Percentiles rank a stretch among this genome's conserved stretches.
Evolutionary conservation across 495 filamentous ascomycete genomes (phyloP).

Genomic region (Aspergillus sclerotioniger): DNA sequence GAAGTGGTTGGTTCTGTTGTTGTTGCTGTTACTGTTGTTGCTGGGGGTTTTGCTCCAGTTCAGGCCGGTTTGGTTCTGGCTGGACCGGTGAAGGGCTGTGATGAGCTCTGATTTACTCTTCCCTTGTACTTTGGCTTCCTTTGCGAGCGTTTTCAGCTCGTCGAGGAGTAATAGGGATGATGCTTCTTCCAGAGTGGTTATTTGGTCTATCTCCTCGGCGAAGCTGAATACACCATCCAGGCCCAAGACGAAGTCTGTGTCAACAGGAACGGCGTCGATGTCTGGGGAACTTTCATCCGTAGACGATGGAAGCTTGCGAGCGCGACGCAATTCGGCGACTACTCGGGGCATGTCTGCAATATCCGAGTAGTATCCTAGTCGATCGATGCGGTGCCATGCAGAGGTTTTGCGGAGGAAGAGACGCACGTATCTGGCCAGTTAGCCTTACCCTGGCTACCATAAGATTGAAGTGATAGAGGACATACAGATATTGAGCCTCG

Average conservation of each 20-base stretch:
- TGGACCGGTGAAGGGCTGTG: slow-evolving; percentile 65
- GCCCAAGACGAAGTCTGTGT: slow-evolving; percentile 41
- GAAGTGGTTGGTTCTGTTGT: slow-evolving; percentile 60
- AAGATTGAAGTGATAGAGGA: slow-evolving; percentile 13
- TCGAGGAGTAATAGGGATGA: slow-evolving; percentile 77
- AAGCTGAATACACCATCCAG: slow-evolving; percentile 63
- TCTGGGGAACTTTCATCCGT: slow-evolving; percentile 46
- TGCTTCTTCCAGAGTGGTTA: slow-evolving; percentile 81
- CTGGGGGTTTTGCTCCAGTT: slow-evolving; percentile 55
- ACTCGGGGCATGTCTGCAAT: slow-evolving; percentile 70
- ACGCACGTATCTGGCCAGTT: slow-evolving; percentile 69
- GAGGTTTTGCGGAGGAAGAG: slow-evolving; percentile 92
- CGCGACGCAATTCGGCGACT: slow-evolving; percentile 53
- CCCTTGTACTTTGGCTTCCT: slow-evolving; percentile 81
- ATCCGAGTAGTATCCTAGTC: slow-evolving; percentile 76
- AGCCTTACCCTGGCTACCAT: slow-evolving; percentile 1
- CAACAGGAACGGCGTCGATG: slow-evolving; percentile 22
- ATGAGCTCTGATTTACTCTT: slow-evolving; percentile 86
- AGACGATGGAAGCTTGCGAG: slow-evolving; percentile 40
- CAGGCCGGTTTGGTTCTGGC: slow-evolving; percentile 70
- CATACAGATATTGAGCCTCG: slow-evolving; percentile 89
- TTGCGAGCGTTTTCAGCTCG: slow-evolving; percentile 81
- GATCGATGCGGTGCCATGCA: slow-evolving; percentile 85
- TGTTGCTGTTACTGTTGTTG: slow-evolving; percentile 54
- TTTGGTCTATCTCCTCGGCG: slow-evolving; percentile 72